Percentiles rank a stretch among this genome's conserved stretches.
phyloP scores from a whole-genome alignment of 2,329 filamentous ascomycete genomes.

The Fusarium denticulatum region DNA sequence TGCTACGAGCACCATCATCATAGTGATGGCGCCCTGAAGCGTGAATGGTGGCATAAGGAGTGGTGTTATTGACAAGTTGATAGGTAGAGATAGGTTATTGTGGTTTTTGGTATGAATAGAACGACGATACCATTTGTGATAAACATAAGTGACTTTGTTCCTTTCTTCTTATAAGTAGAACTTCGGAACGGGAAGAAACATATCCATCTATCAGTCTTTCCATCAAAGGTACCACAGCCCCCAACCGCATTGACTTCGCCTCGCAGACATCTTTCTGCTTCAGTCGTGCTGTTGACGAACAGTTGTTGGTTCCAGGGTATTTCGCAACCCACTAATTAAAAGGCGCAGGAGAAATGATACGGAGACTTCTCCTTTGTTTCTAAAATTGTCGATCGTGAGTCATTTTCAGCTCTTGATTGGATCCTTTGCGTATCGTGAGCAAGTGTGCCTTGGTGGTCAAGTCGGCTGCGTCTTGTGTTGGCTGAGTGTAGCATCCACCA shows the following conservation, averaged over 20 bases:
- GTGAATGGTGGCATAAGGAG: background rate
- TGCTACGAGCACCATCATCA: background rate
- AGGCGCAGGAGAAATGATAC: background rate
- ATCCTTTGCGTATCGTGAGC: background rate
- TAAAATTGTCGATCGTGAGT: background rate
- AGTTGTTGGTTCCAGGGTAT: background rate
- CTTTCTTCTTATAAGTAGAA: background rate
- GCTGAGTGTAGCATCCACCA: background rate
- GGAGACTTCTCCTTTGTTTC: background rate
- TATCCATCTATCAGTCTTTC: background rate
- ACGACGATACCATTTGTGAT: background rate
- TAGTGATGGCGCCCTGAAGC: background rate
- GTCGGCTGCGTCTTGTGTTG: conserved; percentile 1
- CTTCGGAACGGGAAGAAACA: background rate
- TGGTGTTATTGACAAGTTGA: background rate
- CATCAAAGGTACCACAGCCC: background rate
- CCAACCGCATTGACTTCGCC: background rate
- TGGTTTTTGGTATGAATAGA: background rate
- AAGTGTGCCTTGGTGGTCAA: background rate
- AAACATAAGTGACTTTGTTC: background rate
- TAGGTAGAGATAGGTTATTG: too few relatives aligned
- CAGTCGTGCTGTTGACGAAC: background rate
- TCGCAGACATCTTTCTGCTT: background rate
- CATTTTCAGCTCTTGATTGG: background rate
- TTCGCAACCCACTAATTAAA: background rate